Evolutionary conservation across 208 protist genomes (phyloP), one percentile per base, ranked within the genome.

Genomic region (Trypanosoma grayi): DNA sequence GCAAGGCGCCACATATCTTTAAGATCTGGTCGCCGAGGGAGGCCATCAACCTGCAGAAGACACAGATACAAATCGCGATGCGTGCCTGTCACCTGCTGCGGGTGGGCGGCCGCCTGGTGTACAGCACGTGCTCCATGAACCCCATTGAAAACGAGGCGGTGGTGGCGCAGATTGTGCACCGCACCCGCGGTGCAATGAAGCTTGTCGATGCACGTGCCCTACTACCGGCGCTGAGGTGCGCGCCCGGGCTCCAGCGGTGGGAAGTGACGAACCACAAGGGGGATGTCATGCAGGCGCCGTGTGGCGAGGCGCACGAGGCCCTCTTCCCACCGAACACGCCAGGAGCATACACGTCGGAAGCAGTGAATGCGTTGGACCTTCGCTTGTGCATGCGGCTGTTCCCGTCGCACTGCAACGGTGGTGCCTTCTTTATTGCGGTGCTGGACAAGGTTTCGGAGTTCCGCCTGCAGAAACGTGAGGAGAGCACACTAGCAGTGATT

Each of bases 381-480:
- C 57, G 88, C 34, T 66, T 77, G n/a, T 97, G 90, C 63, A 90
- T 98, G 80, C 86, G 98, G 24, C 64, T 99, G 9, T 81, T 98
- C 34, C 97, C 98, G 20, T 95, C 93, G 33, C 67, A 95, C 56
- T 94, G 96, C 71, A 87, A 98, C 50, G 97, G 92, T 46, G 98
- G 98, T 39, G 97, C 97, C 47, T 99, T 99, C 85, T 99, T 99
- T 70, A 87, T 99, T 18, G 95, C 98, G 8, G 92, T 98, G 27
- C 70, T 99, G 4, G 79, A 93, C 53, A 96, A 96, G 73, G 81
- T 90, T 1, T 74, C 41, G 14, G 79, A 89, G 58, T 94, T 81
- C 64, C 56, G 74, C 10, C 46, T 90, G 5, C 37, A 61, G 46
- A 62, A 59, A 46, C 79, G 75, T 28, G 61, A 63, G 14, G 66